phyloP scores from a whole-genome alignment of 2,329 filamentous ascomycete species.

The Exophiala phaeomuriformis region DNA sequence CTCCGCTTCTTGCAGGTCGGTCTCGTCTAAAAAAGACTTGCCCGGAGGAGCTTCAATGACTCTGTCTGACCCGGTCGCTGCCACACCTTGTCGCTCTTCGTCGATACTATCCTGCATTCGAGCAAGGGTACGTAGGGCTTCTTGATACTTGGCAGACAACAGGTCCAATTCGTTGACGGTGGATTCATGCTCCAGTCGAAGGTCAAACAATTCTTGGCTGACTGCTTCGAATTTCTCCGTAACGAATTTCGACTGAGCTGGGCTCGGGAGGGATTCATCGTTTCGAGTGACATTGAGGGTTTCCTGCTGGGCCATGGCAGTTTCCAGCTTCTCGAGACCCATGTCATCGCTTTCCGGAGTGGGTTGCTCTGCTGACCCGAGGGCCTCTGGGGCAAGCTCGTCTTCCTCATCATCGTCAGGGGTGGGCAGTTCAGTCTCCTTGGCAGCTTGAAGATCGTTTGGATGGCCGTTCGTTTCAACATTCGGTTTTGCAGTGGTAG shows the following conservation, averaged over 20 bases:
- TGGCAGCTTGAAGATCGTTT: constrained; percentile 39
- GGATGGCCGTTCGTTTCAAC: constrained; percentile 35
- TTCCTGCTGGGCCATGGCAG: constrained; percentile 26
- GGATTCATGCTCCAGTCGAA: constrained; percentile 82
- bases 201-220: constrained; percentile 81
- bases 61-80: constrained; percentile 37
- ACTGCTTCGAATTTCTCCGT: constrained; percentile 88
- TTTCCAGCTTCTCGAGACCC: constrained; percentile 35
- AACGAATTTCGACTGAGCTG: constrained; percentile 76
- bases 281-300: constrained; percentile 36
- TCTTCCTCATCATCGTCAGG: constrained; percentile 24
- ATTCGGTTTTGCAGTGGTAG: constrained; percentile 28
- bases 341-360: constrained; percentile 28
- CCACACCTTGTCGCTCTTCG: constrained; percentile 58
- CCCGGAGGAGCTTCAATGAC: constrained; percentile 47
- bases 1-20: constrained; percentile 58
- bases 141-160: constrained; percentile 82
- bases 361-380: constrained; percentile 20
- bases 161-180: constrained; percentile 73
- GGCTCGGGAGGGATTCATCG: constrained; percentile 52
- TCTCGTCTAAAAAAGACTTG: constrained; percentile 77
- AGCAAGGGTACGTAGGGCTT: constrained; percentile 71
- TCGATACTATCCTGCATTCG: constrained; percentile 81
- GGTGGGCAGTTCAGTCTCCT: constrained; percentile 35
- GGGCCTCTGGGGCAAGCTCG: constrained; percentile 22